These are phyloP conservation scores for Penicillium sp. DNA, from an alignment of 2,329 filamentous ascomycete genomes.

Conservation along the genomic window DNA sequence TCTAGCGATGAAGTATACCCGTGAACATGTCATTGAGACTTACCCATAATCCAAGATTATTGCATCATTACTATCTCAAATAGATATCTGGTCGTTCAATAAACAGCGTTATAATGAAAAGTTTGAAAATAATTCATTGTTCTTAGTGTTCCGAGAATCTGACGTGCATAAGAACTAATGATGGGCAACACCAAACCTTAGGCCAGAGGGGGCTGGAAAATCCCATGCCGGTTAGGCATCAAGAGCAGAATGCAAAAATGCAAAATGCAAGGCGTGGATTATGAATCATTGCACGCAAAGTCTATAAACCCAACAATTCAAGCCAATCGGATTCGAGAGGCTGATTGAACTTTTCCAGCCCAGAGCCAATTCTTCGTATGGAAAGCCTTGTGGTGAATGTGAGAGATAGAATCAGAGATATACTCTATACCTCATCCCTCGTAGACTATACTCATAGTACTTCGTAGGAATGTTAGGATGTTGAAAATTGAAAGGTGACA, in stretches of 20 bases:
- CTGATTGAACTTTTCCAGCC: neutral
- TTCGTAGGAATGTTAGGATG: neutral
- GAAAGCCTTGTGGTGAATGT: neutral
- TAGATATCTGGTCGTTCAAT: too few relatives aligned
- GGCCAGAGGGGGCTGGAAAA: neutral
- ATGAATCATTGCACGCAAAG: neutral
- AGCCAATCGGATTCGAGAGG: neutral
- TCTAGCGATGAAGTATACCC: too few relatives aligned
- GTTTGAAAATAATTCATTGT: neutral
- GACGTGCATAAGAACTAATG: neutral
- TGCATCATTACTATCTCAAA: too few relatives aligned
- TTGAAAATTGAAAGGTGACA: conserved; percentile 2
- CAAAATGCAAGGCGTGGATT: conserved; percentile 4
- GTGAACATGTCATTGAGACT: too few relatives aligned
- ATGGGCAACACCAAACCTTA: neutral
- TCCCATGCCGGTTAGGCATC: neutral
- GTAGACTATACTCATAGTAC: neutral
- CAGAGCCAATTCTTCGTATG: neutral
- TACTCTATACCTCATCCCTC: neutral
- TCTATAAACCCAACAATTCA: neutral
- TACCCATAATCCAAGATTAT: too few relatives aligned
- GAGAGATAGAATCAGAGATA: neutral
- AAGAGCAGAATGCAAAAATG: neutral
- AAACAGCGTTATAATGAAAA: too few relatives aligned
- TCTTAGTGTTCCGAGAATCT: neutral